Evolutionary conservation across 805 yeast species (phyloP), one percentile per base, ranked within the genome.

Genomic region (Metschnikowia matae): DNA sequence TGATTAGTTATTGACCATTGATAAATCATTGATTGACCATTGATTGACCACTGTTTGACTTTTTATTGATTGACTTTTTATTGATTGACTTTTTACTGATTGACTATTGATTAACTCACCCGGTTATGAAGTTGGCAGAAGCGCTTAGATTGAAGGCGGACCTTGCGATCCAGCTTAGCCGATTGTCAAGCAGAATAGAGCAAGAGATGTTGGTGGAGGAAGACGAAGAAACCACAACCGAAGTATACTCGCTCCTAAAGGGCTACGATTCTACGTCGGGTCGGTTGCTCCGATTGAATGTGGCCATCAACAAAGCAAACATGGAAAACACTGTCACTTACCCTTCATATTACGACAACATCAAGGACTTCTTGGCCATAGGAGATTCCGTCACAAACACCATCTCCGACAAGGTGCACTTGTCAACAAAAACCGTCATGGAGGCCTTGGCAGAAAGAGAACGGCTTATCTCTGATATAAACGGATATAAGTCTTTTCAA

Each of bases 401-500:
- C 4, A 8, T 42, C 6, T 33, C 38, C 6, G 18, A 31, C 11
- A 42, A 32, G 7, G 29, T 42, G 11, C n/a, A 3, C 13, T n/a
- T 10, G 29, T 42, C 45, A 11, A 42, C 37, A 14, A 42, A 42
- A 14, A 8, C 31, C n/a, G 13, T 33, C 8, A 42, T 42, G 45
- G 38, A 34, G 38, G 45, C 45, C 5, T 42, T 41, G 38, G 45
- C 23, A 8, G 45, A n/a, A 11, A 34, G 45, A 20, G 45, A 33
- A 3, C 38, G 45, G 17, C 38, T 42, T n/a, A 11, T 6, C 1
- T 3, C 14, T 4, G 45, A 32, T 20, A 20, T 34, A 6, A 13
- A 8, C 8, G 21, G n/a, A 13, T 20, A 20, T 31, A 42, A 32
- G 37, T 21, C 6, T 8, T 32, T 42, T n/a, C 31, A 21, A 42